Evolutionary conservation across 257 asterid genomes (phyloP), one percentile per base, ranked within the genome.

Genomic region (Catharanthus roseus): DNA sequence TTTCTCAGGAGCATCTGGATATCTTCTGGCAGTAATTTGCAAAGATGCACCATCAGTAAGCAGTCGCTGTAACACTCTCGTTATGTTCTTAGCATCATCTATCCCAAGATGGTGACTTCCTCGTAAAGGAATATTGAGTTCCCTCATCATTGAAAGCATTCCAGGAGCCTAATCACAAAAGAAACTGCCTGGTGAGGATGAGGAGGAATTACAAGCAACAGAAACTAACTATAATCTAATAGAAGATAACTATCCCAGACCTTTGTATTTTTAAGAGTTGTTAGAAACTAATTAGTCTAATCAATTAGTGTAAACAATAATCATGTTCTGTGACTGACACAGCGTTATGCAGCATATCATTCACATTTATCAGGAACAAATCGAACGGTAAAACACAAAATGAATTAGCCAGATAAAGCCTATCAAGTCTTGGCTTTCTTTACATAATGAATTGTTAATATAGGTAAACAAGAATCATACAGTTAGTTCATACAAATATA

Each of bases 21-120:
- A 1, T 81, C 96, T 82, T 77, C 80, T 79, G 6, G 99, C 99
- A n/a, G 96, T 95, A 2, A 95, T 73, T 76, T 88, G 87, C 86
- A 95, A 1, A 44, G 77, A n/a, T 50, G 97, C 97, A n/a, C 99
- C 99, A 74, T 91, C 99, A 2, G 18, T 61, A 15, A 89, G 90
- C 95, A 95, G 47, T 62, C 38, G 95, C 47, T 77, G 96, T 78
- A 95, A 47, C 50, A 95, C 97, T 77, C 90, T 85, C 0, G 95
- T 89, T 55, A 95, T 86, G 70, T 92, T 92, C 67, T 82, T 90
- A 10, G 96, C 80, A 75, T 92, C 97, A 67, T 95, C 99, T 0
- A 95, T 83, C 36, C 99, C 99, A 18, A 95, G 90, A 83, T 89
- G 98, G 82, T 93, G 98, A 73, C 91, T 90, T 72, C 98, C 98